These are phyloP conservation scores for Floccularia luteovirens DNA, from an alignment of 768 basidiomycete species.

Conservation along the genomic window DNA sequence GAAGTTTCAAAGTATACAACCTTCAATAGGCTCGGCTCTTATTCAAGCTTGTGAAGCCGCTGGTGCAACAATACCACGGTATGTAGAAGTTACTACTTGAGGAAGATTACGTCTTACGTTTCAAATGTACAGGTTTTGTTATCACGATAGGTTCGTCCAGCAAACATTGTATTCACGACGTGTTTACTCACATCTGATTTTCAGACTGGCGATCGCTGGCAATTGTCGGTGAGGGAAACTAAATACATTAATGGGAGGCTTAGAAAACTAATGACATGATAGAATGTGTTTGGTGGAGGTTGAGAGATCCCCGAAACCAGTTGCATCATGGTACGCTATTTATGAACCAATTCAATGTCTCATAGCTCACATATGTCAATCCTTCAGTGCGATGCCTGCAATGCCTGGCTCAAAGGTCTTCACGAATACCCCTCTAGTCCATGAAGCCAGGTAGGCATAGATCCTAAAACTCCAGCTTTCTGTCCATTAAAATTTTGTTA, in stretches of 20 bases:
- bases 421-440: constrained; percentile 87
- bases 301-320: constrained; percentile 89
- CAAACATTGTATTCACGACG: constrained; percentile 1
- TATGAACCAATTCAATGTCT: constrained; percentile 1
- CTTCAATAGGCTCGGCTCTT: constrained; percentile 71
- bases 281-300: constrained; percentile 99
- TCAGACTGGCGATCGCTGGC: constrained; percentile 89
- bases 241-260: neutral
- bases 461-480: neutral
- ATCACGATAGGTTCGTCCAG: constrained; percentile 69
- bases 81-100: constrained; percentile 8
- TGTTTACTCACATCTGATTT: constrained; percentile 4
- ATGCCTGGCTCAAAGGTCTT: constrained; percentile 92
- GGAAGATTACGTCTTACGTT: constrained; percentile 2
- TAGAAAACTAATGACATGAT: constrained; percentile 4
- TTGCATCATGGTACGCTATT: constrained; percentile 73
- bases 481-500: constrained; percentile 18
- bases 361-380: neutral
- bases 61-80: constrained; percentile 77
- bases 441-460: constrained; percentile 63
- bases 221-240: constrained; percentile 78
- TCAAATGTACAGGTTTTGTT: constrained; percentile 53
- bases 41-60: constrained; percentile 95
- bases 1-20: too few relatives aligned
- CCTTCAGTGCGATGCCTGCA: constrained; percentile 88